Evolutionary conservation across 1,284 basidiomycete genomes (phyloP).

Genomic region (Bondarzewia mesenterica): DNA sequence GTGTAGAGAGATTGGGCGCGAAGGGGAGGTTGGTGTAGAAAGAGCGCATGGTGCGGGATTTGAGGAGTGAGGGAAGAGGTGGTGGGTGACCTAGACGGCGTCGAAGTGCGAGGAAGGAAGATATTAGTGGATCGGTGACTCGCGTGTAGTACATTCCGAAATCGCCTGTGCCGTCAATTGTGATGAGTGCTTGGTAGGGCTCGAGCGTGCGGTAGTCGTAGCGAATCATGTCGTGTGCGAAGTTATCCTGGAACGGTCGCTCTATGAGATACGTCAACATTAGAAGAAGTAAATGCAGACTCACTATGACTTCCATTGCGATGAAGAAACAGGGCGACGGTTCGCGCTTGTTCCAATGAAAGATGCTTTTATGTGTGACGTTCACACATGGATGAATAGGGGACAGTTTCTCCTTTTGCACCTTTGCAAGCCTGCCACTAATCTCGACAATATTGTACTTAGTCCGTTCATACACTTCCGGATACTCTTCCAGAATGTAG

Average conservation of each 20-base stretch:
- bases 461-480: conserved; percentile 88
- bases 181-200: conserved; percentile 82
- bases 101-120: conserved; percentile 63
- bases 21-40: conserved; percentile 72
- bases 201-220: conserved; percentile 75
- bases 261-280: background rate
- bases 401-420: conserved; percentile 60
- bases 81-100: conserved; percentile 45
- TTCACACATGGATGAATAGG: conserved; percentile 55
- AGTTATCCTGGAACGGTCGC: conserved; percentile 70
- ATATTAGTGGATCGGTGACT: conserved; percentile 79
- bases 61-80: conserved; percentile 51
- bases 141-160: conserved; percentile 83
- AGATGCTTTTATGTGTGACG: conserved; percentile 79
- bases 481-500: conserved; percentile 72
- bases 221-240: conserved; percentile 92
- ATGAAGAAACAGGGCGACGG: conserved; percentile 87
- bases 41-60: conserved; percentile 49
- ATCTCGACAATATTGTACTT: conserved; percentile 94
- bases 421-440: conserved; percentile 65
- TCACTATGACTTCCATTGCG: conserved; percentile 90
- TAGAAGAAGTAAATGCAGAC: conserved; percentile 21
- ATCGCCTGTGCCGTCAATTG: conserved; percentile 78
- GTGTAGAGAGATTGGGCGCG: conserved; percentile 83
- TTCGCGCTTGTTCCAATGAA: conserved; percentile 77